Base-by-base conservation (phyloP, 441 rosid genomes). In the Syzygium malaccense region DNA sequence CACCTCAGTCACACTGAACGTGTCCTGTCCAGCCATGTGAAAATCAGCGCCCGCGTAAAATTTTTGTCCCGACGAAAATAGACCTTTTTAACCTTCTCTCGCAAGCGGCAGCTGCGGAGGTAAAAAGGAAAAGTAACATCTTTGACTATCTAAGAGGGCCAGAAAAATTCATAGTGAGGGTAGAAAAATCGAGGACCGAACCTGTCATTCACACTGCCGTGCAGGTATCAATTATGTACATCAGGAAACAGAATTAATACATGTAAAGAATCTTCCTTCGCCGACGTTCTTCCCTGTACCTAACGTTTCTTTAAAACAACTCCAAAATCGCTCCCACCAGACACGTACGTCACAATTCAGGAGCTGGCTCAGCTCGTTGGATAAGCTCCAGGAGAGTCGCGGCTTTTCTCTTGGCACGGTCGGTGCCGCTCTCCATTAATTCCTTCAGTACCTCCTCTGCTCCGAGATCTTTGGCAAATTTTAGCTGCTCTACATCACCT, bases 401-500 rank as follows among this genome's bases (percentile, higher is more conserved):
- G 66, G 99, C 99, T 93, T 98, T 98, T 92, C 99, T 94, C 95
- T 96, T 98, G 58, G 99, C 99, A 88, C 99, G 95, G 86, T 97
- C 99, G 10, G 99, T 98, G 87, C 99, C 99, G 88, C 88, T 97
- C 49, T 96, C 99, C 4, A 93, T 91, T 32, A 98, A 92, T 87
- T 98, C 99, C 94, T 93, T 97, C 88, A 98, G 90, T 30, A 95
- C 95, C 88, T 94, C 94, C 89, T 97, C 98, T 8, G 95, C 97
- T 88, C 97, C 98, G 32, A 89, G 92, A 85, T 96, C 96, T 91
- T 91, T 95, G 1, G 98, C 98, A 33, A 91, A 83, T 89, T 92
- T 95, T 88, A 97, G 87, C 92, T 97, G 98, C 92, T 95, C 93
- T 83, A 71, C 49, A 60, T 95, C 98, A n/a, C 96, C 93, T 0